Evolutionary conservation across 805 yeast species (phyloP).

Genomic region (Ogataea dorogensis): DNA sequence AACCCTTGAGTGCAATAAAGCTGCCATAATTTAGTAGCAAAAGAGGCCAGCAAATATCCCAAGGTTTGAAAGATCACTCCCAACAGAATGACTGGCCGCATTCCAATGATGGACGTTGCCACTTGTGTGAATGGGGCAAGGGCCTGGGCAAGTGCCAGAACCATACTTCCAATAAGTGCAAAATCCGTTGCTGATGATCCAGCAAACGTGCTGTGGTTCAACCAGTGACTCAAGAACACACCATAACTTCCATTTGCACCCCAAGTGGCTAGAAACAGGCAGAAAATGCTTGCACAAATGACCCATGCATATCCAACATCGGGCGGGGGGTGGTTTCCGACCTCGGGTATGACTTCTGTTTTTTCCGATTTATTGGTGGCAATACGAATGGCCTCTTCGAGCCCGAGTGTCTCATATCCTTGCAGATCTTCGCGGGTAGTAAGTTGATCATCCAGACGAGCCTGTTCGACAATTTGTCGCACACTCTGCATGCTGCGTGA

Average conservation of each 20-base stretch:
- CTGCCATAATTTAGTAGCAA: conserved; percentile 47
- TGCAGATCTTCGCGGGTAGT: conserved; percentile 6
- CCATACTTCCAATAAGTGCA: conserved; percentile 59
- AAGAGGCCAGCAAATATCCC: conserved; percentile 52
- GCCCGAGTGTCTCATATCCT: conserved; percentile 10
- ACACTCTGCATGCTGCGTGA: conserved; percentile 18
- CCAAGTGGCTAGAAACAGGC: conserved; percentile 55
- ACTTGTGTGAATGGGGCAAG: conserved; percentile 26
- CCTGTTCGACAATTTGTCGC: conserved; percentile 19
- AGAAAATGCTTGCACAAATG: conserved; percentile 39
- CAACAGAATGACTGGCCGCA: conserved; percentile 22
- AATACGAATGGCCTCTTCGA: conserved; percentile 34
- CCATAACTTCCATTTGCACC: conserved; percentile 66
- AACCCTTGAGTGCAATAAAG: conserved; percentile 54
- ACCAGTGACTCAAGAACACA: conserved; percentile 53
- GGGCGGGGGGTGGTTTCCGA: conserved; percentile 32
- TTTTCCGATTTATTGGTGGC: conserved; percentile 20
- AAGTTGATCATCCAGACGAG: conserved; percentile 25
- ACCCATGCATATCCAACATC: conserved; percentile 68
- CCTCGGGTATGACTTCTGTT: neutral
- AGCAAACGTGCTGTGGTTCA: conserved; percentile 44
- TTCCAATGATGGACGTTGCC: conserved; percentile 24
- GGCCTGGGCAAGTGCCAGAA: conserved; percentile 25
- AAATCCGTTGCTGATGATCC: conserved; percentile 57
- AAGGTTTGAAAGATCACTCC: conserved; percentile 46